These are phyloP conservation scores for Lachancea kluyveri DNA, from an alignment of 805 yeast species.

Conservation along the genomic window DNA sequence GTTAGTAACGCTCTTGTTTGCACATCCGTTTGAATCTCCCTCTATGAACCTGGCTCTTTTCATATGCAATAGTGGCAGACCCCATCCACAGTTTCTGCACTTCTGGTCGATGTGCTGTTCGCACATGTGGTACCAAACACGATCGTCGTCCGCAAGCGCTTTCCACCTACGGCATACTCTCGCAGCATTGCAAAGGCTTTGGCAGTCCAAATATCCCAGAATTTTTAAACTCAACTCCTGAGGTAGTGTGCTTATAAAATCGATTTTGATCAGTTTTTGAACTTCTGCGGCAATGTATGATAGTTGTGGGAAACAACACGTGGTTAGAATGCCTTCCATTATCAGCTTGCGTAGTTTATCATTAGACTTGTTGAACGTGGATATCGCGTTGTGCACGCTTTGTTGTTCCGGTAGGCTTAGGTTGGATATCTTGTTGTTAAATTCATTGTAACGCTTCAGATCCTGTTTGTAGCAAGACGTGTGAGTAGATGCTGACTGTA, in stretches of 20 bases:
- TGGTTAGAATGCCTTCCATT: slow-evolving; percentile 74
- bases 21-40: too few species aligned
- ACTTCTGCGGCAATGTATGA: slow-evolving; percentile 82
- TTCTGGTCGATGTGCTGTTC: slow-evolving; percentile 97
- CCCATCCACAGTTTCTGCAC: slow-evolving; percentile 99
- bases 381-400: slow-evolving; percentile 58
- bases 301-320: slow-evolving; percentile 92
- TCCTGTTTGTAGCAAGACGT: slow-evolving; percentile 26
- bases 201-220: slow-evolving; percentile 84
- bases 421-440: slow-evolving; percentile 29
- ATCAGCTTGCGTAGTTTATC: slow-evolving; percentile 70
- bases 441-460: slow-evolving; percentile 18
- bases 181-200: slow-evolving; percentile 89
- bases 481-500: slow-evolving; percentile 41
- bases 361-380: slow-evolving; percentile 64
- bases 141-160: slow-evolving; percentile 85
- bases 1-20: too few species aligned
- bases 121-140: slow-evolving; percentile 98
- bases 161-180: slow-evolving; percentile 89
- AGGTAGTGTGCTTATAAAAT: slow-evolving; percentile 81
- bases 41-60: slow-evolving; percentile 49
- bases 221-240: slow-evolving; percentile 79
- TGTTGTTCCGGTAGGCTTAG: slow-evolving; percentile 75
- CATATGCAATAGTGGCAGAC: slow-evolving; percentile 89
- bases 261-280: slow-evolving; percentile 73